Base-by-base conservation (phyloP, 2,329 filamentous ascomycete genomes). In the Neophaeococcomyces mojaviensis region DNA sequence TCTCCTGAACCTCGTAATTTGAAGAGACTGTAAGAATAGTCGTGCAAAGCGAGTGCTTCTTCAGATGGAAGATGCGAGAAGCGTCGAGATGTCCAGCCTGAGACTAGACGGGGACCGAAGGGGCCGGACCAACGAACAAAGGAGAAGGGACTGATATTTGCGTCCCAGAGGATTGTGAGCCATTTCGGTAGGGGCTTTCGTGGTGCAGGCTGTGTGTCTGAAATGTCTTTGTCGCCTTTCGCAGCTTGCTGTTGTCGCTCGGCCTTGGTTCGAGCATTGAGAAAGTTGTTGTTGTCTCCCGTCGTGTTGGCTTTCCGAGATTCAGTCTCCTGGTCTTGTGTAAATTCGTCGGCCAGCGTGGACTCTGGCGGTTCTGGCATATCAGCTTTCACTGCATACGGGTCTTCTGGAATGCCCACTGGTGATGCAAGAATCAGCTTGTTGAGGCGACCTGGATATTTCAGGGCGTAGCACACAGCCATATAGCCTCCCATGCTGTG, bases 401-500 rank as follows among this genome's bases (percentile, higher is more conserved):
- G 92, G 58, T 98, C 88, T 61, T 94, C 89, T 2, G 92, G 92
- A 6, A 98, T 85, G 16, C 92, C 92, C 16, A 96, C 92, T 0
- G 92, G 92, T 0, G 88, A 95, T 0, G 88, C 92, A 24, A 98
- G 77, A 52, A 98, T 94, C 51, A 98, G 78, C 69, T 98, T 98
- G 69, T 98, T 95, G 28, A 98, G 69, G 55, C 80, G 86, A 12
- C 90, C 90, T 0, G 92, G 92, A 60, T 98, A 98, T 64, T 98
- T 98, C 49, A 97, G 74, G 1, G 92, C 89, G 62, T 98, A 98
- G 16, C 88, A 89, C 0, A 94, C 84, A 3, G 90, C 88, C 63
- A 98, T 84, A 62, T 98, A 98, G 4, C 92, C 92, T 46, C 92
- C 92, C 38, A 98, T 73, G 37, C 86, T 94, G 69, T 98, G 92